Evolutionary conservation across 1,139 yeast species (phyloP).

Genomic region (Hanseniaspora sp.): DNA sequence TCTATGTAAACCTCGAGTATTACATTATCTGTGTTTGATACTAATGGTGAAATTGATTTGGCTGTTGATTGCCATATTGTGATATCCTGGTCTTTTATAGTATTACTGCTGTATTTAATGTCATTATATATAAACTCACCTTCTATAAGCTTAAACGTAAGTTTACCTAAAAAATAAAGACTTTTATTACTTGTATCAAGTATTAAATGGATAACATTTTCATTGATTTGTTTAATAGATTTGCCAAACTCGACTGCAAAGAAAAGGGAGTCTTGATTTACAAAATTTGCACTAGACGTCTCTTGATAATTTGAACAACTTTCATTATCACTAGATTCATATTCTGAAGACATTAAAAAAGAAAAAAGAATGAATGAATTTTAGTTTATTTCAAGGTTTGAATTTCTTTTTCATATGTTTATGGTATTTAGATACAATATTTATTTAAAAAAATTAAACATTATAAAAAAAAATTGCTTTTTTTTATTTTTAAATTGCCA

Average conservation of each 20-base stretch:
- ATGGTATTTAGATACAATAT: too few relatives aligned
- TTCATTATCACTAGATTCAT: background rate
- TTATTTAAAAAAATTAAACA: too few relatives aligned
- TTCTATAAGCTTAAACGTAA: background rate
- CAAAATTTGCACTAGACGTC: background rate
- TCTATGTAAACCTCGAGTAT: background rate
- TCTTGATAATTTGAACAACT: background rate
- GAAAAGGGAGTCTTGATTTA: background rate
- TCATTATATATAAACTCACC: background rate
- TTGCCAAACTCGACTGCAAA: background rate
- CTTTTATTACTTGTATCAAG: background rate
- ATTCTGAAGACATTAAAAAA: background rate
- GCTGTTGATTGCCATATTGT: slow-evolving; percentile 13
- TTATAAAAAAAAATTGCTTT: too few relatives aligned
- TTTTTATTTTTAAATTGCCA: too few relatives aligned
- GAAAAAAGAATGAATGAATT: background rate
- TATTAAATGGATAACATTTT: background rate
- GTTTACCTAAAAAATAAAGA: background rate
- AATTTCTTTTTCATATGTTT: background rate
- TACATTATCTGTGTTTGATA: background rate
- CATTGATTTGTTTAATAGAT: background rate
- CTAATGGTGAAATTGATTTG: background rate
- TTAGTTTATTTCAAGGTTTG: background rate
- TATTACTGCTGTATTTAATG: background rate
- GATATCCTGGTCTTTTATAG: slow-evolving; percentile 16